Evolutionary conservation across 257 asterid genomes (phyloP).

Genomic region (Thymus quinquecostatus): DNA sequence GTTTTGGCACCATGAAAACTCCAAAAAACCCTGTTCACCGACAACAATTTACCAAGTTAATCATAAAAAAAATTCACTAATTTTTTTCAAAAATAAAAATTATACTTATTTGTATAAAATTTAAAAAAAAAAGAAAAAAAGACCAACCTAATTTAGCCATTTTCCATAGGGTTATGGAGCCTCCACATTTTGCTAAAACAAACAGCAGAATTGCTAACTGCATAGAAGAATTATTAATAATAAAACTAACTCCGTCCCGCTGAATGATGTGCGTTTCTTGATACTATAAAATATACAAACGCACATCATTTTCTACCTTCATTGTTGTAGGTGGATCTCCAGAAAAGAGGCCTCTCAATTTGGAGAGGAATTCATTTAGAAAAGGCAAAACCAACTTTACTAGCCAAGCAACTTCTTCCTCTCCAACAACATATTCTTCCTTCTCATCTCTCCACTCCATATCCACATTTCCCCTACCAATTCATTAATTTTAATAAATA

Average conservation of each 20-base stretch:
- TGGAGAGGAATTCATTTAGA: constrained; percentile 68
- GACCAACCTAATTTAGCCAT: constrained; percentile 80
- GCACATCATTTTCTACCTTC: constrained; percentile 54
- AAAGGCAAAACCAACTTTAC: constrained; percentile 66
- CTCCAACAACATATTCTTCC: constrained; percentile 66
- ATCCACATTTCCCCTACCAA: constrained; percentile 48
- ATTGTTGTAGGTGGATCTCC: constrained; percentile 97
- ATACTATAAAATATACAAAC: no score
- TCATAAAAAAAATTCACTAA: no score
- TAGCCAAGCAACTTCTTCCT: constrained; percentile 80
- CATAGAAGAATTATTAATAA: background rate
- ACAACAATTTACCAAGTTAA: constrained; percentile 6
- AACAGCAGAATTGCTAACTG: constrained; percentile 86
- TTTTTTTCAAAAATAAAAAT: no score
- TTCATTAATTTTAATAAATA: background rate
- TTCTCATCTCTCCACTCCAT: constrained; percentile 33
- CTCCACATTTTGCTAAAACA: constrained; percentile 84
- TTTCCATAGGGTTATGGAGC: constrained; percentile 87
- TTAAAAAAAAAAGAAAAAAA: background rate
- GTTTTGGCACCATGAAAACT: constrained; percentile 74
- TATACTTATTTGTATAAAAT: no score
- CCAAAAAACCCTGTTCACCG: constrained; percentile 70
- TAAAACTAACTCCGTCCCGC: no score
- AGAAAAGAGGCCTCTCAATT: constrained; percentile 79
- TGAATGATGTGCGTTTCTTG: no score